Evolutionary conservation across 2,329 filamentous ascomycete species (phyloP).

Genomic region (Sporothrix luriei): DNA sequence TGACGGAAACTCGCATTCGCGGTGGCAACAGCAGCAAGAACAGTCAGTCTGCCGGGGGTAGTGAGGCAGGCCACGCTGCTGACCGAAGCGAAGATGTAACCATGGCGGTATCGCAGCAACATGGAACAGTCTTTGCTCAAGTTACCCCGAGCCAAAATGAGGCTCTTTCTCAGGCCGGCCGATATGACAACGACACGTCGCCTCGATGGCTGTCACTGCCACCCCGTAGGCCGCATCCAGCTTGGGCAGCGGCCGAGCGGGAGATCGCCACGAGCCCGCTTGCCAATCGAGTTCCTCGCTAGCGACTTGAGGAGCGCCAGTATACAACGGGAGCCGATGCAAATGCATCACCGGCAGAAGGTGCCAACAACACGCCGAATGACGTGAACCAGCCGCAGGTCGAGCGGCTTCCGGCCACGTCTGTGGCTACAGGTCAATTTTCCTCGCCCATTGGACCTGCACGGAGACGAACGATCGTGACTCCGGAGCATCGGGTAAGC

Average conservation of each 20-base stretch:
- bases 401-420: not conserved
- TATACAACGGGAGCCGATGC: not conserved
- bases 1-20: not conserved
- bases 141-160: not conserved
- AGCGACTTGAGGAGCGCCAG: conserved; percentile 17
- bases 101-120: not conserved
- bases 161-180: conserved; percentile 10
- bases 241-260: conserved; percentile 30
- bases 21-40: not conserved
- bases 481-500: conserved; percentile 3
- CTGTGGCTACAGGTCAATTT: not conserved
- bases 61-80: not conserved
- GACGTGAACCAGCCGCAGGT: not conserved
- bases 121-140: not conserved
- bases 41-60: not conserved
- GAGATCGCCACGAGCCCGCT: conserved; percentile 20
- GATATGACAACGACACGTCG: not conserved
- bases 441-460: not conserved
- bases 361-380: not conserved
- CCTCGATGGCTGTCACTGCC: conserved; percentile 33
- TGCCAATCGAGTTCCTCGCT: conserved; percentile 25
- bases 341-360: not conserved
- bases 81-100: not conserved
- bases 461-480: not conserved
- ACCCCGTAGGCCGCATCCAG: conserved; percentile 30